Evolutionary conservation across 305 asterid species (phyloP), one percentile per base, ranked within the genome.

Genomic region (Fraxinus floribunda): DNA sequence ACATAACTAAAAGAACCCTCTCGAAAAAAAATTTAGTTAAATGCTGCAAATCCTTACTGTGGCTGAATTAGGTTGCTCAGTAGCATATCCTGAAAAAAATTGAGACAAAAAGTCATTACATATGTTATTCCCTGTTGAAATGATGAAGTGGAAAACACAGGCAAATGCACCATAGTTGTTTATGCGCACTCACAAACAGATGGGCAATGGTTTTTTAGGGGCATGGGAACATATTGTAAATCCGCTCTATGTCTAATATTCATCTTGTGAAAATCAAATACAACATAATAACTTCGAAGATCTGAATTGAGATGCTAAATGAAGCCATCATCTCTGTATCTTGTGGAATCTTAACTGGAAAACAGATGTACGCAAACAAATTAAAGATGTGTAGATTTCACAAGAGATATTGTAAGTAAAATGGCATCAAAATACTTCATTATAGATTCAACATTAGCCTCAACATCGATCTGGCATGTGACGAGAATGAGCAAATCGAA

Each of bases 21-120:
- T 79, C 82, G 30, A 75, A 49, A 34, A 36, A 32, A 29, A 74
- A 30, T 57, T 49, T 26, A 46, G 22, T 41, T 2, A 71, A 62
- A 78, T 55, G 79, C 20, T 22, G 35, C 16, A 82, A 86, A 89
- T 81, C 49, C 97, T 91, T 91, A 94, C 98, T 22, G 95, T 76
- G 74, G 83, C 88, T 34, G 94, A 60, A 83, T 64, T 87, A 79
- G 85, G 89, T 44, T 86, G 91, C 79, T 88, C 92, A 78, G 87
- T 81, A 75, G 80, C 89, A 76, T 82, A 91, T 72, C 97, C 98
- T 94, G 94, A 86, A 86, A 75, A 46, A 83, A 82, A 38, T 86
- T 16, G 20, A 60, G 34, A 76, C n/a, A 73, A 52, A 68, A 34
- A 71, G 46, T 71, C 46, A 71, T 2, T 70, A 30, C 41, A 32